These are phyloP conservation scores for Thymus quinquecostatus DNA, from an alignment of 257 asterid genomes.

Conservation along the genomic window DNA sequence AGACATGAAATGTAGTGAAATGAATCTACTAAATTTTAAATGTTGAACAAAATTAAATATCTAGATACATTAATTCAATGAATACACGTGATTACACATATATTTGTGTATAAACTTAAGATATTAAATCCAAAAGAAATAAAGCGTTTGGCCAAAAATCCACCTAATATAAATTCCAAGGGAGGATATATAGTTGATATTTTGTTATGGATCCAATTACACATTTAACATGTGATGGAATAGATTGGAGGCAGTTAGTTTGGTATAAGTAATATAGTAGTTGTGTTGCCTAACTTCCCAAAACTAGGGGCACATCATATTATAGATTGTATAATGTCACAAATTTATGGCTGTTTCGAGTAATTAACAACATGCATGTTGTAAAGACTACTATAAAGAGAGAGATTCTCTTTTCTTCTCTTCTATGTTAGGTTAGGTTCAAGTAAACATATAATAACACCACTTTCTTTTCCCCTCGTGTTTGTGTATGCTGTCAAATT, in stretches of 20 bases:
- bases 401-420: too few relatives aligned
- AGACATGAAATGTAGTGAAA: too few relatives aligned
- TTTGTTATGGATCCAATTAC: background rate
- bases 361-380: constrained; percentile 31
- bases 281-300: constrained; percentile 33
- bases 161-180: background rate
- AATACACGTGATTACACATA: background rate
- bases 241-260: constrained; percentile 28
- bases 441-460: background rate
- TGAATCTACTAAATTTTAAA: too few relatives aligned
- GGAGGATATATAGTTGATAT: background rate
- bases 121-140: background rate
- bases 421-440: background rate
- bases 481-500: background rate
- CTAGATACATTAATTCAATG: background rate
- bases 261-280: constrained; percentile 8
- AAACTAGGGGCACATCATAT: background rate
- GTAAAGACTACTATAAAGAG: background rate
- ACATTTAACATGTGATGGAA: constrained; percentile 29
- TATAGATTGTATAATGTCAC: background rate
- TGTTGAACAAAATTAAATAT: background rate
- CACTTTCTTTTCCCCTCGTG: background rate
- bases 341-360: background rate
- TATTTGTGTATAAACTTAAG: background rate
- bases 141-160: background rate